These are phyloP conservation scores for Detonula confervacea DNA, from an alignment of 352 stramenopile genomes.

Conservation along the genomic window DNA sequence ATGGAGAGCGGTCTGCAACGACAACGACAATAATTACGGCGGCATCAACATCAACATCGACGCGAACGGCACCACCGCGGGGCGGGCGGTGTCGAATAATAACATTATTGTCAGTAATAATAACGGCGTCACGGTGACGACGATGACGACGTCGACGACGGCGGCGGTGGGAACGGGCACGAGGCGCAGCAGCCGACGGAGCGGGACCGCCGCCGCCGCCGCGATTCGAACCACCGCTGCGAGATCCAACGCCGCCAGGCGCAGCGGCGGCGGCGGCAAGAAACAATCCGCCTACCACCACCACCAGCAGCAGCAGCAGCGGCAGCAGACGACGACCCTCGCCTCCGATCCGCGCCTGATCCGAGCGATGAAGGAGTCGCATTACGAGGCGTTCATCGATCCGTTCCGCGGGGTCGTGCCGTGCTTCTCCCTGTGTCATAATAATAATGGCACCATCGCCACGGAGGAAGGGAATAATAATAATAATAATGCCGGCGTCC, in stretches of 20 bases:
- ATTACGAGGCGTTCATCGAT: constrained; percentile 52
- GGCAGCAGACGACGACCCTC: too few species aligned
- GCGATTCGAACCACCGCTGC: background rate
- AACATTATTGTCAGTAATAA: too few species aligned
- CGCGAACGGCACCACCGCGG: background rate
- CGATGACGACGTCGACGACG: background rate
- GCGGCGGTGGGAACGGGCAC: background rate
- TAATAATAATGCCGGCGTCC: background rate
- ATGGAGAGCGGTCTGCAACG: background rate
- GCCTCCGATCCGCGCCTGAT: constrained; percentile 17
- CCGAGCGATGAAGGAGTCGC: constrained; percentile 21
- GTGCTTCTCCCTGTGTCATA: constrained; percentile 24
- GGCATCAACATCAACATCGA: background rate
- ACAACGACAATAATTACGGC: background rate
- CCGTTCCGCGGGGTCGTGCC: constrained; percentile 42
- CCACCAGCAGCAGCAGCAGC: too few species aligned
- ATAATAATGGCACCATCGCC: background rate
- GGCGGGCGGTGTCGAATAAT: too few species aligned
- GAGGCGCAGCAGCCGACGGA: background rate
- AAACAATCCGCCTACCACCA: background rate
- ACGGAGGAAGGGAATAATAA: too few species aligned
- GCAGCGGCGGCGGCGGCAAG: background rate
- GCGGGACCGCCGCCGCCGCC: too few species aligned
- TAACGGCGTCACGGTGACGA: background rate
- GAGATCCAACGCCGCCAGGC: background rate